phyloP scores from a whole-genome alignment of 768 basidiomycete species.

The Naganishia vaughanmartiniae region DNA sequence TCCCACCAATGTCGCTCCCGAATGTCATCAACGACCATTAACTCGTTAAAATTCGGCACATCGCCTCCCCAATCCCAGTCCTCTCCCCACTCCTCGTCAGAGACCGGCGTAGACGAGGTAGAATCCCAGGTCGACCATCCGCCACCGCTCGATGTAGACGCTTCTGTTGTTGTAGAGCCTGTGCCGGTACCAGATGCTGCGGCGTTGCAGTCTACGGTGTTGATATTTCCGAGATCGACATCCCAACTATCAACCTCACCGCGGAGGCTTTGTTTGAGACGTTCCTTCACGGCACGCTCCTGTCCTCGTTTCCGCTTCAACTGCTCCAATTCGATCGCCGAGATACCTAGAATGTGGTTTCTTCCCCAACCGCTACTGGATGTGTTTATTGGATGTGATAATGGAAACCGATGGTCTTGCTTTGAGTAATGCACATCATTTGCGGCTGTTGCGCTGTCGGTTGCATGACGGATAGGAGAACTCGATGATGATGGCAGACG shows the following conservation, averaged over 20 bases:
- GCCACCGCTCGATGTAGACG: background rate
- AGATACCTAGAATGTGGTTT: background rate
- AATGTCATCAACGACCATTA: background rate
- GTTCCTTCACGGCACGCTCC: background rate
- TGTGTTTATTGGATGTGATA: background rate
- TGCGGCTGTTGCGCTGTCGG: too few relatives aligned
- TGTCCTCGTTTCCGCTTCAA: background rate
- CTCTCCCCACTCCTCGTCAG: conserved; percentile 22
- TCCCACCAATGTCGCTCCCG: background rate
- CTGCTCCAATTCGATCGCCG: background rate
- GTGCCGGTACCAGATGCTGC: background rate
- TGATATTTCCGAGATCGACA: background rate
- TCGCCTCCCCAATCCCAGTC: background rate
- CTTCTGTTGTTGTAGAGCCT: background rate
- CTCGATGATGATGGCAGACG: background rate
- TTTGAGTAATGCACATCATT: background rate
- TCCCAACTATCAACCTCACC: conserved; percentile 16
- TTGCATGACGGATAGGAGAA: background rate
- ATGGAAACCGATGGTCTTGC: background rate
- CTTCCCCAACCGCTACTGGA: background rate
- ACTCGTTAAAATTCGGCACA: background rate
- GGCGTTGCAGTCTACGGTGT: background rate
- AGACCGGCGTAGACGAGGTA: background rate
- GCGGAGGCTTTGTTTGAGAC: background rate
- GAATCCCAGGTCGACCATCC: background rate